phyloP scores from a whole-genome alignment of 2,329 filamentous ascomycete species.

The Claviceps sorghi region DNA sequence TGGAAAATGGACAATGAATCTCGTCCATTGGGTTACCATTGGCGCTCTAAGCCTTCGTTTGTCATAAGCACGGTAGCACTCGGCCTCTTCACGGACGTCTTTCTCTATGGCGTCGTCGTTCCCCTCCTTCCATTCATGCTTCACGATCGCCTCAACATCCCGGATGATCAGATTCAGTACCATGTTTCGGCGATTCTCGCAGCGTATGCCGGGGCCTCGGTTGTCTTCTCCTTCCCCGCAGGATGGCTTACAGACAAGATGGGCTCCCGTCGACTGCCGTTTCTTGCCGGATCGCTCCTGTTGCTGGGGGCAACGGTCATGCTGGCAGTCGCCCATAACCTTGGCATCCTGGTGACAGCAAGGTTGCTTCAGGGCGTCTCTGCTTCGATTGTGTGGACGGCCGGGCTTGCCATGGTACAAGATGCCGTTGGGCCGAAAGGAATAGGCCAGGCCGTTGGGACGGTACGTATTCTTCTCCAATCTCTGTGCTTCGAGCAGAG shows the following conservation, averaged over 20 bases:
- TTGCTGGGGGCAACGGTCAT: not conserved
- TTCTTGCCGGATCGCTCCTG: not conserved
- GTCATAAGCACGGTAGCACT: conserved; percentile 2
- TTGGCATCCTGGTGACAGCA: not conserved
- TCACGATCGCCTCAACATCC: conserved; percentile 3
- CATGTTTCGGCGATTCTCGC: not conserved
- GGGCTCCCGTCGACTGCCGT: not conserved
- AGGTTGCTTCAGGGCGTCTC: not conserved
- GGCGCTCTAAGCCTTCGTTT: not conserved
- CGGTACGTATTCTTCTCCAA: not conserved
- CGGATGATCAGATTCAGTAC: not conserved
- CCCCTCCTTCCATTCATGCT: conserved; percentile 5
- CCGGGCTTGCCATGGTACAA: not conserved
- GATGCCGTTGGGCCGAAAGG: not conserved
- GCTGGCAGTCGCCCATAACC: not conserved
- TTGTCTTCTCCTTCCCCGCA: not conserved
- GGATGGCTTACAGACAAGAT: not conserved
- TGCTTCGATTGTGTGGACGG: not conserved
- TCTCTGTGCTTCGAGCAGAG: not conserved
- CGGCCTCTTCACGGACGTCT: conserved; percentile 5
- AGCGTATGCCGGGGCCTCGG: not conserved
- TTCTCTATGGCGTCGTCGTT: conserved; percentile 7
- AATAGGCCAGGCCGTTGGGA: not conserved
- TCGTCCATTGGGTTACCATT: not conserved
- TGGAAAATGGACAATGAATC: not conserved